Conservation (phyloP, 768 basidiomycete species). For the Termitomyces sp. region DNA sequence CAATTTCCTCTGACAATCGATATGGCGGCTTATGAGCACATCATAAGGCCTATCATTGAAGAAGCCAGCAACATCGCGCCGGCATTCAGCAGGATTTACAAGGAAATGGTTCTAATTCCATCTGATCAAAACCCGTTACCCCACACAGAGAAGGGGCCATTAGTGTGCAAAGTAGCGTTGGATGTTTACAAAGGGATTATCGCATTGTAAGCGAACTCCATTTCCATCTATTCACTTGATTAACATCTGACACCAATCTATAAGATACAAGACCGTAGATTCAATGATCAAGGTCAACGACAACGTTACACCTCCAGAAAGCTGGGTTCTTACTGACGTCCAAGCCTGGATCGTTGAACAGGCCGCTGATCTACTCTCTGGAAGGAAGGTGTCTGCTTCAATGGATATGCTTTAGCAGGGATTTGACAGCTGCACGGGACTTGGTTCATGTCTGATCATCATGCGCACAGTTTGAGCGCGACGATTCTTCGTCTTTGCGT, state of each 20-base stretch:
- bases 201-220: background rate
- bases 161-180: background rate
- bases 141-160: background rate
- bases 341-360: background rate
- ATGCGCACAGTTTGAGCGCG: background rate
- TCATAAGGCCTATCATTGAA: slow-evolving; percentile 25
- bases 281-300: background rate
- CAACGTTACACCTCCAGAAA: background rate
- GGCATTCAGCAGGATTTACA: slow-evolving; percentile 31
- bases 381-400: background rate
- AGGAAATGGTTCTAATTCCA: slow-evolving; percentile 40
- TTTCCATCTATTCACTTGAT: background rate
- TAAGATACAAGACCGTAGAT: background rate
- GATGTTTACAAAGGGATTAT: background rate
- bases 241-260: background rate
- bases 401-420: background rate
- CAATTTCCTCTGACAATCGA: background rate
- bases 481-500: background rate
- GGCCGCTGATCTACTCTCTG: background rate
- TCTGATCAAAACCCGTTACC: background rate
- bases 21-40: background rate
- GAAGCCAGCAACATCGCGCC: slow-evolving; percentile 31
- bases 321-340: background rate
- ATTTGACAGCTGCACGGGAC: background rate
- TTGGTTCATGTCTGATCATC: background rate